phyloP scores from a whole-genome alignment of 2,329 filamentous ascomycete species.

The Cryoendolithus antarcticus region DNA sequence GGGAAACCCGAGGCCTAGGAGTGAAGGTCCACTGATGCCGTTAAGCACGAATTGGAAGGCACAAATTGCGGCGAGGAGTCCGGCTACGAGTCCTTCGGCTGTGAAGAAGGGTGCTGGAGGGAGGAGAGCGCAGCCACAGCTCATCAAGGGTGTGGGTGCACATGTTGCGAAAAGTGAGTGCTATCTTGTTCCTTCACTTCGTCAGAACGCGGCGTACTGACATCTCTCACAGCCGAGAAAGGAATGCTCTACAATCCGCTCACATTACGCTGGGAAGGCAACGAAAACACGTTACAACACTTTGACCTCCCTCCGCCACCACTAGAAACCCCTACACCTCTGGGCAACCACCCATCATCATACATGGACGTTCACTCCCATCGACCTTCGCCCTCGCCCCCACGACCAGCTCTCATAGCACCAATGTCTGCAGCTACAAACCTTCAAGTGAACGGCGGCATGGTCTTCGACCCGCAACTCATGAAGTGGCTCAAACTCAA shows the following conservation, averaged over 20 bases:
- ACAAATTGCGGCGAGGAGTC: conserved; percentile 38
- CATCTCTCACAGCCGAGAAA: conserved; percentile 53
- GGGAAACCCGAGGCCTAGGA: conserved; percentile 26
- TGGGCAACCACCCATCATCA: conserved; percentile 22
- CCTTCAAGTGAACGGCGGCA: conserved; percentile 88
- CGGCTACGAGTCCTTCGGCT: conserved; percentile 37
- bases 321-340: conserved; percentile 24
- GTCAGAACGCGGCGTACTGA: conserved; percentile 3
- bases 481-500: conserved; percentile 87
- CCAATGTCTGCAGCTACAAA: conserved; percentile 62
- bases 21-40: conserved; percentile 38
- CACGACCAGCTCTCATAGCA: conserved; percentile 70
- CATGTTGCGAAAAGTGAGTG: conserved; percentile 69
- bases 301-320: conserved; percentile 53
- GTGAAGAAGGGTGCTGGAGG: conserved; percentile 36
- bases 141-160: conserved; percentile 74
- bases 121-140: conserved; percentile 52
- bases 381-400: conserved; percentile 24
- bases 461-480: conserved; percentile 93
- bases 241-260: conserved; percentile 93
- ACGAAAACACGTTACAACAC: conserved; percentile 68
- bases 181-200: neutral
- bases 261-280: conserved; percentile 87
- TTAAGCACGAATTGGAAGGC: conserved; percentile 49
- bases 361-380: conserved; percentile 24